Evolutionary conservation across 495 filamentous ascomycete species (phyloP), one percentile per base, ranked within the genome.

Genomic region (Cercophora sp.): DNA sequence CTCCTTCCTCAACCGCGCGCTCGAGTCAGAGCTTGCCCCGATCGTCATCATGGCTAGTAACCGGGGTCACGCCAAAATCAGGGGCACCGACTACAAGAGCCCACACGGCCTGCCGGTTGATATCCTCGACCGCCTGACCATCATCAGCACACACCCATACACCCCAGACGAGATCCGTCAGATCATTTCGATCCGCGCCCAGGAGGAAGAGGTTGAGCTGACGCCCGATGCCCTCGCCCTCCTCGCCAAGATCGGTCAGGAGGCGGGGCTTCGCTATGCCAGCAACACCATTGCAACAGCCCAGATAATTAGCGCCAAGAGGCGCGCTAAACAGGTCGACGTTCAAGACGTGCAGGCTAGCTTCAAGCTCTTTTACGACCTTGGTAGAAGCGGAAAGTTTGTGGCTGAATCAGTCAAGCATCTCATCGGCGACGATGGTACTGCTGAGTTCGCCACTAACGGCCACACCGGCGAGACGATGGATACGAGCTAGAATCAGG

Each of bases 21-120:
- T 97, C 19, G 93, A 99, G 67, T 86, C 86, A 19, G 91, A 96
- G 56, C 79, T 99, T 15, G 89, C 92, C 1, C 93, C 93, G 26
- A 93, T 99, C 62, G 91, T 99, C 67, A 97, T 99, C 70, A 96
- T 99, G 91, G 93, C 93, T n/a, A 93, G 87, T 78, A 99, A 99
- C 70, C 80, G 93, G 25, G 93, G 93, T 47, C 82, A 91, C 61
- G 85, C 92, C n/a, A 81, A 83, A 42, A 96, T 99, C 58, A 81
- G 94, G 9, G 93, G 94, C 26, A 99, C 94, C 26, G 89, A 85
- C 59, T 93, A 96, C 71, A 85, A 81, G 51, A 89, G 86, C 51
- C 92, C 93, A 1, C 93, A 97, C 68, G 93, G 93, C 2, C 72
- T 99, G 4, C 93, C 94, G 0, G 83, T 96, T 24, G 93, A 99